These are phyloP conservation scores for Boletus rubroflammeus DNA, from an alignment of 768 basidiomycete genomes.

Conservation along the genomic window DNA sequence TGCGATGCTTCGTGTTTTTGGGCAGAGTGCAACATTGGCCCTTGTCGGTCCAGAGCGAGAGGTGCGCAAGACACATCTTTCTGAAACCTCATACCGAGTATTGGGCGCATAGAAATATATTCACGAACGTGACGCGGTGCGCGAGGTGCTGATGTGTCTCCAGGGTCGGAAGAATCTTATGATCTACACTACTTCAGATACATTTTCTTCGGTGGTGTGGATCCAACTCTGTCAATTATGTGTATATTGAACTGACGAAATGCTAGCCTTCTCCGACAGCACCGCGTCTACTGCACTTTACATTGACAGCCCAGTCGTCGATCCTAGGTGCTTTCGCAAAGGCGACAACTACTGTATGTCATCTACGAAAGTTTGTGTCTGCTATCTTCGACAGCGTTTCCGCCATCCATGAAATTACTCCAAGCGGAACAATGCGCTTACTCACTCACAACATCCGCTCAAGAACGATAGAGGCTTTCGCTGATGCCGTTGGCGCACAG, in stretches of 20 bases:
- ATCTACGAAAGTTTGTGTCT: constrained; percentile 59
- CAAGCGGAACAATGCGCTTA: constrained; percentile 22
- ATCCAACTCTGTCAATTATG: background rate
- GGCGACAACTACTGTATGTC: constrained; percentile 58
- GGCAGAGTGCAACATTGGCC: constrained; percentile 36
- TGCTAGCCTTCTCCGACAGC: constrained; percentile 46
- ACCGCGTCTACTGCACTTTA: constrained; percentile 64
- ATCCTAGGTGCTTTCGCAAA: constrained; percentile 56
- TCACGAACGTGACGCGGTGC: constrained; percentile 69
- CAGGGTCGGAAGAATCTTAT: constrained; percentile 69
- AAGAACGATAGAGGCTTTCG: constrained; percentile 77
- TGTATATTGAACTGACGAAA: background rate
- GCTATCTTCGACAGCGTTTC: constrained; percentile 41
- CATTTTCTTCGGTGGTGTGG: constrained; percentile 34
- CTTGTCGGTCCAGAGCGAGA: constrained; percentile 42
- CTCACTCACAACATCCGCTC: constrained; percentile 33
- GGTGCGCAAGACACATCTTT: constrained; percentile 26
- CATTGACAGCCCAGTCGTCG: constrained; percentile 62
- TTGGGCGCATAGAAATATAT: constrained; percentile 53
- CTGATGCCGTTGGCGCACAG: constrained; percentile 65
- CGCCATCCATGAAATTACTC: constrained; percentile 13
- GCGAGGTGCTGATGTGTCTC: constrained; percentile 71
- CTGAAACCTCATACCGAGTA: background rate
- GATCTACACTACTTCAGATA: constrained; percentile 35
- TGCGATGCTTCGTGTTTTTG: constrained; percentile 37